Base-by-base conservation (phyloP, 2,329 filamentous ascomycete species). In the Domatiomyces globalis region DNA sequence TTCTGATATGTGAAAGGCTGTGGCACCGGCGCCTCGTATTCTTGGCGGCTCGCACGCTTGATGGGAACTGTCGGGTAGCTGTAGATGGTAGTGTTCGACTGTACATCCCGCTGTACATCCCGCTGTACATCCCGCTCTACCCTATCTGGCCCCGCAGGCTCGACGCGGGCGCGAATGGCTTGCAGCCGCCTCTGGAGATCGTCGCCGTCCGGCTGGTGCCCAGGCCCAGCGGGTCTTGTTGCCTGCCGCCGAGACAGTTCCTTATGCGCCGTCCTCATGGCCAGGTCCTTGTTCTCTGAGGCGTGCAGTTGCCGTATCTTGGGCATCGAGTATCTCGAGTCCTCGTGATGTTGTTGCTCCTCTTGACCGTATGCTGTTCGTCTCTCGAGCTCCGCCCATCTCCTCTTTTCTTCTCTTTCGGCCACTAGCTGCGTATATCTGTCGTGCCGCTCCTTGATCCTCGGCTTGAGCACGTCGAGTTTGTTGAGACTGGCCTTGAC, bases 391-490 rank as follows among this genome's bases (percentile, higher is more conserved):
- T 39, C 33, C 8, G 33, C 33, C 47, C 43, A 46, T 46, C 36
- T 49, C 44, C 45, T 29, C 5, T 47, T 22, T 33, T 17, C 15
- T 45, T 74, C 69, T 45, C 70, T 68, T 49, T 72, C 69, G 18
- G 63, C 65, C 55, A 71, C 61, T 17, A 75, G 70, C 51, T 78
- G 75, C 52, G 74, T 65, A 77, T 85, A 90, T 50, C 77, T 74
- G n/a, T 82, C 74, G 63, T 86, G 81, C 12, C 83, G 77, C 55
- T 75, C 76, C 45, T 84, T 80, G 50, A 98, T 84, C 17, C 82
- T 76, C 0, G 87, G 87, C 62, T 88, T 92, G 51, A 95, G 74
- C 7, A 74, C 69, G 66, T 95, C 89, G 27, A 98, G 73, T 56
- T 82, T 79, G 54, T 75, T 72, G 12, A 94, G 67, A 17, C 87